A percentile compares a stretch with the other conserved stretches of the same genome.
phyloP scores from a whole-genome alignment of 352 stramenopile genomes.

The Phytophthora cryptogea region DNA sequence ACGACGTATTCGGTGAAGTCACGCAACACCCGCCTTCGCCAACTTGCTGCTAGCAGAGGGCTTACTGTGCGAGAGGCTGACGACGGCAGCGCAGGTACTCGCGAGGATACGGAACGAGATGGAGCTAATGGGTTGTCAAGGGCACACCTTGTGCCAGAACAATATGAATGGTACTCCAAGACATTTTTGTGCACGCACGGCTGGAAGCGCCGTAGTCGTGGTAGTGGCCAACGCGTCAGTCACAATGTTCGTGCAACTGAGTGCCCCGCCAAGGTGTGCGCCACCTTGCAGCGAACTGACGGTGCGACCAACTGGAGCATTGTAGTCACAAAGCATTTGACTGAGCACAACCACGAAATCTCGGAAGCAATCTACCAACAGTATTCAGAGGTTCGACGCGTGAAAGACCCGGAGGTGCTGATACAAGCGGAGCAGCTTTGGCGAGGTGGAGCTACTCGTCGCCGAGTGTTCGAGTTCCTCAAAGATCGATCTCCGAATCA shows the following conservation, averaged over 20 bases:
- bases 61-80: constrained; percentile 35
- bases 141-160: constrained; percentile 56
- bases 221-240: constrained; percentile 69
- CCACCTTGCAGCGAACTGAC: constrained; percentile 63
- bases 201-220: constrained; percentile 73
- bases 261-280: constrained; percentile 71
- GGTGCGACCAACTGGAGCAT: constrained; percentile 50
- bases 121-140: constrained; percentile 28
- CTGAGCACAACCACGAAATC: constrained; percentile 79
- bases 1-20: constrained; percentile 74
- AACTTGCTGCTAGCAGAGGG: constrained; percentile 46
- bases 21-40: constrained; percentile 61
- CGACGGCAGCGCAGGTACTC: background rate
- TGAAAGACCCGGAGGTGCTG: constrained; percentile 66
- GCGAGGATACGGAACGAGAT: constrained; percentile 13
- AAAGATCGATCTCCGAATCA: constrained; percentile 59
- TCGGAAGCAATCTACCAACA: constrained; percentile 59
- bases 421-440: constrained; percentile 63
- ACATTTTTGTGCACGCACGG: constrained; percentile 82
- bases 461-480: constrained; percentile 75
- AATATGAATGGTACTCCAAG: constrained; percentile 81
- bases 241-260: constrained; percentile 69
- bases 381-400: constrained; percentile 70
- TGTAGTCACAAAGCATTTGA: constrained; percentile 71
- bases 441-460: constrained; percentile 54